Evolutionary conservation across 75 land plant species (phyloP).

Genomic region (Sequoiadendron giganteum): DNA sequence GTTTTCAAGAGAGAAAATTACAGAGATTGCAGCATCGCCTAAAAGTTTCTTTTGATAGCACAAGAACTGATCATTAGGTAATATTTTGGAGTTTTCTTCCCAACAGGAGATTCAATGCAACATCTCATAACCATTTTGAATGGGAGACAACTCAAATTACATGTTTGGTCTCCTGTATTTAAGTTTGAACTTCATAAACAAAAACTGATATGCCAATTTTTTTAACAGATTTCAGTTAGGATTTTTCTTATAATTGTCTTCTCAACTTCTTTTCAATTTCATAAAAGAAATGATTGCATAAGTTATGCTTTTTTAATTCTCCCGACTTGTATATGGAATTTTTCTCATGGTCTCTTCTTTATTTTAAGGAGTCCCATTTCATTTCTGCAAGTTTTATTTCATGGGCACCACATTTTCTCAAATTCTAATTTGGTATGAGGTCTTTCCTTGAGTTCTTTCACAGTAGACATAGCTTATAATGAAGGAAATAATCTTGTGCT

Average conservation of each 20-base stretch:
- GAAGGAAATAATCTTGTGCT: no score
- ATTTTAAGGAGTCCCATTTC: neutral
- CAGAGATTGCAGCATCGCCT: neutral
- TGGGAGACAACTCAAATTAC: neutral
- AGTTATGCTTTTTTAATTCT: neutral
- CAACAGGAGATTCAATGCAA: neutral
- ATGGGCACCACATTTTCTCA: neutral
- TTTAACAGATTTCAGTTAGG: neutral
- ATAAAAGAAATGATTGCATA: neutral
- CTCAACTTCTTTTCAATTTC: neutral
- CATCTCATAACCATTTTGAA: neutral
- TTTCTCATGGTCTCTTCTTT: neutral
- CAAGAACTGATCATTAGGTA: constrained; percentile 4
- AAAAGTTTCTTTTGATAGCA: constrained; percentile 9
- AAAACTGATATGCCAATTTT: neutral
- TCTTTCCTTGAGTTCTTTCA: neutral
- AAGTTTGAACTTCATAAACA: neutral
- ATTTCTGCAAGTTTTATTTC: neutral
- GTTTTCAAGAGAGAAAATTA: neutral
- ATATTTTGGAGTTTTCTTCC: neutral
- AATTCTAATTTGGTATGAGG: neutral
- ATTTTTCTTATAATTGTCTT: neutral
- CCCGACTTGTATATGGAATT: neutral
- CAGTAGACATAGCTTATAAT: no score
- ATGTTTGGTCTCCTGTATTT: neutral